A percentile compares a stretch with the other conserved stretches of the same genome.
phyloP scores from a whole-genome alignment of 2,329 filamentous ascomycete species.

The Cladosporium sp. region DNA sequence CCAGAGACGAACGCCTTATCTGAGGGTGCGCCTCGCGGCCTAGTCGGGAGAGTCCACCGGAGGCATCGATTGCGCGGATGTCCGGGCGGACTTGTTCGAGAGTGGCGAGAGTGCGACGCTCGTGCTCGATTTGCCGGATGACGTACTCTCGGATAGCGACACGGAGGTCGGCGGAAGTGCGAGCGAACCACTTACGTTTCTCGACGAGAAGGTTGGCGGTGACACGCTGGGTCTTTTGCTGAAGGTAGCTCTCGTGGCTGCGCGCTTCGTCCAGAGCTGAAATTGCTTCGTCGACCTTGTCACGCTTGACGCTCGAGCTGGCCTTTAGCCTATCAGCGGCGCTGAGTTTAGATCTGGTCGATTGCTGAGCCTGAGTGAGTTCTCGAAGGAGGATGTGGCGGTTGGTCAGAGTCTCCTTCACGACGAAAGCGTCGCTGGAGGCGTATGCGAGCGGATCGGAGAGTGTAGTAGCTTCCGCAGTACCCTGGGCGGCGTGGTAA shows the following conservation, averaged over 20 bases:
- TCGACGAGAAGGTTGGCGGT: constrained; percentile 84
- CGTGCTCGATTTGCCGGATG: constrained; percentile 88
- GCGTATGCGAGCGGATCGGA: constrained; percentile 93
- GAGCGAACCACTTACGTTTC: constrained; percentile 82
- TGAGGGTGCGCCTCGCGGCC: constrained; percentile 82
- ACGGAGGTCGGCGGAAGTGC: constrained; percentile 78
- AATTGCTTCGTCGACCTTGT: constrained; percentile 99
- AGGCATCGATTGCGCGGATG: constrained; percentile 84
- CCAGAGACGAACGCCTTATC: constrained; percentile 69
- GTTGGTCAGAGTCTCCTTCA: constrained; percentile 97
- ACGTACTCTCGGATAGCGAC: constrained; percentile 85
- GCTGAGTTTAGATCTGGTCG: constrained; percentile 71
- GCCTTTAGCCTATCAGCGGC: constrained; percentile 85
- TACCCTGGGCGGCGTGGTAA: constrained; percentile 92
- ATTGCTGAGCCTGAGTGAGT: constrained; percentile 82
- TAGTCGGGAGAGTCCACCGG: constrained; percentile 80
- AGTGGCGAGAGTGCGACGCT: constrained; percentile 82
- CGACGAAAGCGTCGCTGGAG: constrained; percentile 91
- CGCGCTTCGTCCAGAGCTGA: constrained; percentile 80
- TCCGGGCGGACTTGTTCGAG: constrained; percentile 92
- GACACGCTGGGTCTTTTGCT: constrained; percentile 79
- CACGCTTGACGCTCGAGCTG: constrained; percentile 76
- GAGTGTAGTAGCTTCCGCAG: constrained; percentile 89
- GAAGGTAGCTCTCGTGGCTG: constrained; percentile 71
- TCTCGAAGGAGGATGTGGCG: constrained; percentile 94